A percentile compares a stretch with the other conserved stretches of the same genome.
Evolutionary conservation across 2,329 filamentous ascomycete species (phyloP).

Genomic region (Conoideocrella luteorostrata): DNA sequence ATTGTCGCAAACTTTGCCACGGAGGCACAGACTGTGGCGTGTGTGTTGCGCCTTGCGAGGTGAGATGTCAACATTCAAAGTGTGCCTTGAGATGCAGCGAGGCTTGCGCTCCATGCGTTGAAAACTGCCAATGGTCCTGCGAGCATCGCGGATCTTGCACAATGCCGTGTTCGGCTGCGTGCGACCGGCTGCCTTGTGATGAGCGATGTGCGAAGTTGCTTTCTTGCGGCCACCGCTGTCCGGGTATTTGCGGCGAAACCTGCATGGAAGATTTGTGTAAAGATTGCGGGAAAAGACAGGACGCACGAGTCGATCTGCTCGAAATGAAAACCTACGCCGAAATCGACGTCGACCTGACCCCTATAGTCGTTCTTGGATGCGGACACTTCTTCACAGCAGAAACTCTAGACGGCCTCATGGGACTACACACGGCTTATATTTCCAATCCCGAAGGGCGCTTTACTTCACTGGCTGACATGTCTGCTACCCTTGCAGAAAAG

Average conservation of each 20-base stretch:
- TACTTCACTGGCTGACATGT: slow-evolving; percentile 31
- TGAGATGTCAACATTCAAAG: slow-evolving; percentile 48
- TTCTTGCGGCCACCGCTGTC: slow-evolving; percentile 57
- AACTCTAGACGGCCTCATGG: slow-evolving; percentile 56
- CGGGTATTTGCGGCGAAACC: slow-evolving; percentile 56
- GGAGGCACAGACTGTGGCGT: slow-evolving; percentile 36
- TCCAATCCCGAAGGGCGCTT: neutral
- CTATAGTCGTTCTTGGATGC: slow-evolving; percentile 56
- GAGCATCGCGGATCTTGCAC: slow-evolving; percentile 43
- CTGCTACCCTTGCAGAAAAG: slow-evolving; percentile 38
- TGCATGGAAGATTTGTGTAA: slow-evolving; percentile 56
- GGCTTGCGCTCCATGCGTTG: slow-evolving; percentile 55
- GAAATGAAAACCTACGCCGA: slow-evolving; percentile 48
- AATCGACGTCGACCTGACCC: slow-evolving; percentile 50
- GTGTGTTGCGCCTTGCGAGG: slow-evolving; percentile 46
- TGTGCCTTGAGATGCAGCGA: slow-evolving; percentile 52
- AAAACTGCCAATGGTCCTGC: slow-evolving; percentile 49
- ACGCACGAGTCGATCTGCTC: slow-evolving; percentile 49
- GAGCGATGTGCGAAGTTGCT: slow-evolving; percentile 48
- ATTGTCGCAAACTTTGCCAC: slow-evolving; percentile 48
- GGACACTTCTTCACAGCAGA: slow-evolving; percentile 56
- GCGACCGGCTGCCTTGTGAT: slow-evolving; percentile 59
- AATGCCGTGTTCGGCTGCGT: slow-evolving; percentile 61
- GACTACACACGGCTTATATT: slow-evolving; percentile 39
- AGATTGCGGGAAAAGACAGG: slow-evolving; percentile 41